phyloP scores from a whole-genome alignment of 1,284 basidiomycete species.

The Volvariella surrecta region DNA sequence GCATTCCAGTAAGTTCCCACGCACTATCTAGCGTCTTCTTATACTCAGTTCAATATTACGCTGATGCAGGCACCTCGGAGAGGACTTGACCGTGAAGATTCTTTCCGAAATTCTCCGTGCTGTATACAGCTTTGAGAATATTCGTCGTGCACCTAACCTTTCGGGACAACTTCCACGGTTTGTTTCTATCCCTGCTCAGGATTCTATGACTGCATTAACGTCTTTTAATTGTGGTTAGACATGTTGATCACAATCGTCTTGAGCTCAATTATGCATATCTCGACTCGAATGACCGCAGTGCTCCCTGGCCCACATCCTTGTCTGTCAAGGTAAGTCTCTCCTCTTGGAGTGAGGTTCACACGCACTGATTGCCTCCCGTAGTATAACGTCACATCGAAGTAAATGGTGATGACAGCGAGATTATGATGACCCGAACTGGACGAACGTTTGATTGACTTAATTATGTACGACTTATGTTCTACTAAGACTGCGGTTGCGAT shows the following conservation, averaged over 20 bases:
- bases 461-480: no score
- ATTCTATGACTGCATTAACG: background rate
- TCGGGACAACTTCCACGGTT: conserved; percentile 39
- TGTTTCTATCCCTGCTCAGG: background rate
- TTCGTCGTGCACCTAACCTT: conserved; percentile 47
- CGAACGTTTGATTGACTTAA: no score
- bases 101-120: conserved; percentile 43
- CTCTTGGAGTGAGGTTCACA: no score
- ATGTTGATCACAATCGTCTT: conserved; percentile 21
- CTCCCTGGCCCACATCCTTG: conserved; percentile 29
- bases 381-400: no score
- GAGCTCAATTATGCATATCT: conserved; percentile 26
- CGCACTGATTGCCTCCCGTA: no score
- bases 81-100: conserved; percentile 21
- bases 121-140: conserved; percentile 42
- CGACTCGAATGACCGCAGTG: conserved; percentile 17
- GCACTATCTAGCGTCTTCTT: background rate
- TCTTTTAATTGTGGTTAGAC: conserved; percentile 15
- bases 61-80: background rate
- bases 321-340: conserved; percentile 14
- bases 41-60: background rate
- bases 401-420: no score
- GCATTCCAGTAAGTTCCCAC: conserved; percentile 31
- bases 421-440: no score
- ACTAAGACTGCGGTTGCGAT: no score